Evolutionary conservation across 2,329 filamentous ascomycete genomes (phyloP).

Genomic region (Arthrobotrys musiformis): DNA sequence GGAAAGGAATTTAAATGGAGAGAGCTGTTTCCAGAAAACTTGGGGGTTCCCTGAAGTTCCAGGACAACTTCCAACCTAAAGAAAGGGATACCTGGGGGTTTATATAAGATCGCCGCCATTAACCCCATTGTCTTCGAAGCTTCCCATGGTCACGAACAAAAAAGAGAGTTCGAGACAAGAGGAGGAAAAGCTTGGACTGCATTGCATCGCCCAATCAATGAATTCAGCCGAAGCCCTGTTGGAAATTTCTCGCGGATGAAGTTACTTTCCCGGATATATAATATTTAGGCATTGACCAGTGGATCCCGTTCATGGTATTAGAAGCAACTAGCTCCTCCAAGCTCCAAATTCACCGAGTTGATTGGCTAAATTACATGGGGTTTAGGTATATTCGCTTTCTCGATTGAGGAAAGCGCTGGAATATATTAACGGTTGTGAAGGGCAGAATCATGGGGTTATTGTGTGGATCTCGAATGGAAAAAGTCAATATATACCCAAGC

Average conservation of each 20-base stretch:
- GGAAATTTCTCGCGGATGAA: conserved; percentile 10
- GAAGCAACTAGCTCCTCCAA: too few relatives aligned
- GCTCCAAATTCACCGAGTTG: not conserved
- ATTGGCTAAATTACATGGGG: conserved; percentile 27
- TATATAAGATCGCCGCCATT: conserved; percentile 41
- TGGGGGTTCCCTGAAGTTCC: conserved; percentile 23
- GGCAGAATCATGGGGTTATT: not conserved
- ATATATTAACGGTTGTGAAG: not conserved
- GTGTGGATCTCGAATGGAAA: not conserved
- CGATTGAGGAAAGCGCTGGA: not conserved
- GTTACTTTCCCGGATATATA: conserved; percentile 30
- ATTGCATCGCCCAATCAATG: not conserved
- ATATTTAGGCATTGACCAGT: conserved; percentile 51
- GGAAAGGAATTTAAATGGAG: too few relatives aligned
- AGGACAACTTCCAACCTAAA: not conserved
- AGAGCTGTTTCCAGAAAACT: conserved; percentile 15
- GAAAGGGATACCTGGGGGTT: conserved; percentile 19
- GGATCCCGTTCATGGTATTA: not conserved
- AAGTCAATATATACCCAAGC: conserved; percentile 20
- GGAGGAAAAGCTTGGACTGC: not conserved
- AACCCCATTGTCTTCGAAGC: too few relatives aligned
- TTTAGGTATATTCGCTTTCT: not conserved
- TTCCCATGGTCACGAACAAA: too few relatives aligned
- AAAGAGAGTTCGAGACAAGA: not conserved
- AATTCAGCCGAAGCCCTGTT: conserved; percentile 43